phyloP scores from a whole-genome alignment of 805 yeast genomes.

The Priceomyces medius region DNA sequence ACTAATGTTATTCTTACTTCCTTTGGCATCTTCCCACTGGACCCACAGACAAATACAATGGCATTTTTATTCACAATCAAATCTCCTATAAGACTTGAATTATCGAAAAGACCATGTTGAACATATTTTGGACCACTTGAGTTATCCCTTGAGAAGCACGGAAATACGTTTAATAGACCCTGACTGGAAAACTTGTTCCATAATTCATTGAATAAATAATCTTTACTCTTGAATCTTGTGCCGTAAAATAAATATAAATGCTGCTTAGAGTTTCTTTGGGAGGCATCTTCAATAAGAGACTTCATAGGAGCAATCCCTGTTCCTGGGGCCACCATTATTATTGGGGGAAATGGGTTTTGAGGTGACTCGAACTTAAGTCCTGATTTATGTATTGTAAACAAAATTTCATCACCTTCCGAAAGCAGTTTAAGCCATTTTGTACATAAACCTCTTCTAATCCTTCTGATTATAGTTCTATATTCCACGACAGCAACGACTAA shows the following conservation, averaged over 20 bases:
- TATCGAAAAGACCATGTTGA: slow-evolving; percentile 64
- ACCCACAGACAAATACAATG: slow-evolving; percentile 80
- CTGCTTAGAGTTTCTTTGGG: slow-evolving; percentile 17
- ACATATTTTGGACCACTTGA: slow-evolving; percentile 58
- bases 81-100: slow-evolving; percentile 49
- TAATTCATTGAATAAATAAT: slow-evolving; percentile 59
- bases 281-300: slow-evolving; percentile 52
- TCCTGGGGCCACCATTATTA: slow-evolving; percentile 85
- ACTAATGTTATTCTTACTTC: slow-evolving; percentile 80
- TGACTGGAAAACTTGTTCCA: slow-evolving; percentile 43
- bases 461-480: slow-evolving; percentile 76
- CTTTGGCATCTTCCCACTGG: slow-evolving; percentile 91
- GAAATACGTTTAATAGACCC: slow-evolving; percentile 34
- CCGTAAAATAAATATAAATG: slow-evolving; percentile 68
- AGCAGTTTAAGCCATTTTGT: slow-evolving; percentile 68
- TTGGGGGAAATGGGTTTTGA: slow-evolving; percentile 31
- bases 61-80: slow-evolving; percentile 57
- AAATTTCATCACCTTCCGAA: slow-evolving; percentile 45
- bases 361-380: slow-evolving; percentile 31
- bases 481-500: slow-evolving; percentile 82
- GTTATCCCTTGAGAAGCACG: slow-evolving; percentile 49
- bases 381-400: slow-evolving; percentile 52
- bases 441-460: slow-evolving; percentile 78
- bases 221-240: slow-evolving; percentile 62
- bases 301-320: slow-evolving; percentile 96